Conservation (phyloP, 306 rosid species). For the Nissolia schottii region DNA sequence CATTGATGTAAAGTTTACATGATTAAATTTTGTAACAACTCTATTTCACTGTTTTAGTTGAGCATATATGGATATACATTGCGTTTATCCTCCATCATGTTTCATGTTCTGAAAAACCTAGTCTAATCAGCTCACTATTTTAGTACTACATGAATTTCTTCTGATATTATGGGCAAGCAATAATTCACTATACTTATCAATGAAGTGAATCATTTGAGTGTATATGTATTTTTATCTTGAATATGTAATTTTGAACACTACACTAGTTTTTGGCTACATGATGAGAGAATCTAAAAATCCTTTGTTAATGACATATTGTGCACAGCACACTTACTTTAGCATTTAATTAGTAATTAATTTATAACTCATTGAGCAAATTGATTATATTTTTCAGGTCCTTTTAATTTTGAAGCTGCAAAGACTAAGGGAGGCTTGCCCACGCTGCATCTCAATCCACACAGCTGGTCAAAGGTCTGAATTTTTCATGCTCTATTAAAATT, state of each 20-base stretch:
- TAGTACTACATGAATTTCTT: not conserved
- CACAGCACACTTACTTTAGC: not conserved
- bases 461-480: conserved; percentile 78
- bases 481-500: not conserved
- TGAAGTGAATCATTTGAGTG: not conserved
- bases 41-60: not conserved
- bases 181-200: not conserved
- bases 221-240: not conserved
- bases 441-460: conserved; percentile 79
- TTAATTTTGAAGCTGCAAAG: conserved; percentile 69
- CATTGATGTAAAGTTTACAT: not conserved
- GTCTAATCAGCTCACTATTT: not conserved
- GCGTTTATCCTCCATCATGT: not conserved
- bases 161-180: not conserved
- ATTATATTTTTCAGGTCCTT: conserved; percentile 67
- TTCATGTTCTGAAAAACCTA: not conserved
- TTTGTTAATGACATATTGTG: not conserved
- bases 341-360: not conserved
- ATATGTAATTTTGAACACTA: not conserved
- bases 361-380: not conserved
- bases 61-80: not conserved
- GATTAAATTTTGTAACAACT: not conserved
- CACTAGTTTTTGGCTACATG: not conserved
- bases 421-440: conserved; percentile 48
- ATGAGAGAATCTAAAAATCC: not conserved